These are phyloP conservation scores for Fusarium sulawesiense DNA, from an alignment of 2,329 filamentous ascomycete species.

Conservation along the genomic window DNA sequence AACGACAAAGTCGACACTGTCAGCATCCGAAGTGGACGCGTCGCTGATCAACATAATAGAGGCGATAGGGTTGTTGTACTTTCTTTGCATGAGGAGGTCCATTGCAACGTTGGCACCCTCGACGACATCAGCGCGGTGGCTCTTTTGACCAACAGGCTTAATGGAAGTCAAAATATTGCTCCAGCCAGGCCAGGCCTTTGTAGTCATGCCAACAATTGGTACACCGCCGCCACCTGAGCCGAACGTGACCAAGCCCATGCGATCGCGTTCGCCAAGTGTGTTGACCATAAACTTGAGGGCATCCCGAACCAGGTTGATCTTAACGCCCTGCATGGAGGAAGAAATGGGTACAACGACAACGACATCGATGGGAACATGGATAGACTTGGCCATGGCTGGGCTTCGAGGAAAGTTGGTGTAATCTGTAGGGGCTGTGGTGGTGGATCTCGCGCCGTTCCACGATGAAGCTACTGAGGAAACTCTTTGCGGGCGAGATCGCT, in stretches of 20 bases:
- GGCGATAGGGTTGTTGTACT: slow-evolving; percentile 93
- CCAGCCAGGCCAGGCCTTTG: slow-evolving; percentile 94
- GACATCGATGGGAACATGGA: slow-evolving; percentile 93
- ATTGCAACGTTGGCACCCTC: slow-evolving; percentile 98
- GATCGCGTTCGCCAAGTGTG: slow-evolving; percentile 89
- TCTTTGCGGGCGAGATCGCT: slow-evolving; percentile 72
- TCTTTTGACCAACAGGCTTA: slow-evolving; percentile 95
- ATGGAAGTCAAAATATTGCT: slow-evolving; percentile 86
- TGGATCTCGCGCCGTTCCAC: slow-evolving; percentile 84
- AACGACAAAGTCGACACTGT: slow-evolving; percentile 97
- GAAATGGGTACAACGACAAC: slow-evolving; percentile 98
- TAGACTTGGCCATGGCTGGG: slow-evolving; percentile 57
- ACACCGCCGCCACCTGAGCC: slow-evolving; percentile 94
- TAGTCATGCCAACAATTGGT: slow-evolving; percentile 97
- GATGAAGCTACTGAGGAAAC: slow-evolving; percentile 85
- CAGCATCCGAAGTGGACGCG: slow-evolving; percentile 91
- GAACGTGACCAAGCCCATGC: slow-evolving; percentile 97
- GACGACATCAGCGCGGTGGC: slow-evolving; percentile 93
- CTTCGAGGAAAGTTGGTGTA: slow-evolving; percentile 78
- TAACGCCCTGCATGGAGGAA: slow-evolving; percentile 99
- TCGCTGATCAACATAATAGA: slow-evolving; percentile 98
- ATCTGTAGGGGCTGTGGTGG: slow-evolving; percentile 89
- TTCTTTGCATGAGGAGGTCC: slow-evolving; percentile 98
- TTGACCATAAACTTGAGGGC: slow-evolving; percentile 91
- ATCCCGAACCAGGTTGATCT: slow-evolving; percentile 93